Evolutionary conservation across 1,284 basidiomycete genomes (phyloP), one percentile per base, ranked within the genome.

Genomic region (Ustanciosporium gigantosporum): DNA sequence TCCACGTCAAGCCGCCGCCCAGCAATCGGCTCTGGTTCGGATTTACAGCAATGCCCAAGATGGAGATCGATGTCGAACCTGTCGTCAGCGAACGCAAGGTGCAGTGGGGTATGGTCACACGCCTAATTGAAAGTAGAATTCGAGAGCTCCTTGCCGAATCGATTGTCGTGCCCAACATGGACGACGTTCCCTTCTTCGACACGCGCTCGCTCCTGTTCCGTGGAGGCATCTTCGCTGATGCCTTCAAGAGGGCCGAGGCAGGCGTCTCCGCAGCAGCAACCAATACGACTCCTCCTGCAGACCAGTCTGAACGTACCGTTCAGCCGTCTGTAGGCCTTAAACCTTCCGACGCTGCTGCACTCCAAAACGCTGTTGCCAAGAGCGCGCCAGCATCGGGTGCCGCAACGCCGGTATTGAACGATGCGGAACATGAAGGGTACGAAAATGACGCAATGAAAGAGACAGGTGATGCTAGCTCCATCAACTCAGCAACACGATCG

Each of bases 1-100:
- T 97, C 68, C 89, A 89, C 74, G 86, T 97, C 67, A 98, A 97
- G 78, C 85, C 87, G n/a, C 92, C 95, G 9, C 95, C 95, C 1
- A 91, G 88, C 73, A 94, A 89, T 76, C 88, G 94, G 25, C 84
- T 98, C 46, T 98, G 94, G 95, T 98, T 93, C 79, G 92, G 90
- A 1, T 98, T 98, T 77, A 95, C 92, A n/a, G 83, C 88, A 58
- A 85, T 86, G 79, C 94, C 95, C 0, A 86, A 86, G 74, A 88
- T 97, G 84, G 88, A 90, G 21, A 80, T 97, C 66, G 85, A 87
- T 59, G 88, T 97, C 45, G 88, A 93, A 77, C 93, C 94, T 1
- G 87, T 96, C 48, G 91, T 97, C 68, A 91, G 89, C 78, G 90
- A 91, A 71, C 84, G 82, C 11, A 89, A 92, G 78, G 88, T 94